A percentile compares a stretch with the other conserved stretches of the same genome.
phyloP scores from a whole-genome alignment of 2,329 filamentous ascomycete genomes.

The Huntiella omanensis region DNA sequence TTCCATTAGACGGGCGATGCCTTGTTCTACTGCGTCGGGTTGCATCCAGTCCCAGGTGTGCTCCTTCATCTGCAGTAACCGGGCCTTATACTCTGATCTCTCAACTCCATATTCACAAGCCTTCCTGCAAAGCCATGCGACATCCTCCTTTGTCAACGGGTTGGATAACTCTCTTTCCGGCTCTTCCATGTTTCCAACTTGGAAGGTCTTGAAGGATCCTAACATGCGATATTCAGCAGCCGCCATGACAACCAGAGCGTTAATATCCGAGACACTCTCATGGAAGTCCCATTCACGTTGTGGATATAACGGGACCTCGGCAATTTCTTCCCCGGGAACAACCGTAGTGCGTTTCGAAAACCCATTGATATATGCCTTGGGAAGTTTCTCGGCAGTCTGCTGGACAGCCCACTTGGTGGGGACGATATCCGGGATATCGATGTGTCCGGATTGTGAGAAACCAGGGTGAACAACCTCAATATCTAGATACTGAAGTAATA shows the following conservation, averaged over 20 bases:
- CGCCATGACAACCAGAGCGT: conserved; percentile 15
- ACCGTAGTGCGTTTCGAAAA: neutral
- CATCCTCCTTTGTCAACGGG: neutral
- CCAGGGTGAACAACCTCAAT: conserved; percentile 9
- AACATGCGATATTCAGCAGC: conserved; percentile 14
- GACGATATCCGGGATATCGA: conserved; percentile 13
- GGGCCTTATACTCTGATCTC: conserved; percentile 14
- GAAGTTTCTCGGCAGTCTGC: neutral
- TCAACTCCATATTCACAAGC: conserved; percentile 16
- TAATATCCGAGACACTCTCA: conserved; percentile 17
- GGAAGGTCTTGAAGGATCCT: conserved; percentile 13
- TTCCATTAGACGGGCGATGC: conserved; percentile 13
- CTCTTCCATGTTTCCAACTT: neutral
- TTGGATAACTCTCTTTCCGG: no score
- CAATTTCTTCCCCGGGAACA: neutral
- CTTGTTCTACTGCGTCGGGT: conserved; percentile 12
- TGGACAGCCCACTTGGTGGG: conserved; percentile 9
- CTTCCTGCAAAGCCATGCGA: conserved; percentile 15
- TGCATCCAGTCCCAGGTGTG: conserved; percentile 16
- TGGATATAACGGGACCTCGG: conserved; percentile 2
- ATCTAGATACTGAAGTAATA: conserved; percentile 12
- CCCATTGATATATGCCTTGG: neutral
- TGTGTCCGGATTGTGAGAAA: conserved; percentile 10
- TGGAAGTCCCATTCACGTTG: conserved; percentile 9
- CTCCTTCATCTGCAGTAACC: conserved; percentile 15